Conservation (phyloP, 495 filamentous ascomycete genomes). For the Penicillium taxi region DNA sequence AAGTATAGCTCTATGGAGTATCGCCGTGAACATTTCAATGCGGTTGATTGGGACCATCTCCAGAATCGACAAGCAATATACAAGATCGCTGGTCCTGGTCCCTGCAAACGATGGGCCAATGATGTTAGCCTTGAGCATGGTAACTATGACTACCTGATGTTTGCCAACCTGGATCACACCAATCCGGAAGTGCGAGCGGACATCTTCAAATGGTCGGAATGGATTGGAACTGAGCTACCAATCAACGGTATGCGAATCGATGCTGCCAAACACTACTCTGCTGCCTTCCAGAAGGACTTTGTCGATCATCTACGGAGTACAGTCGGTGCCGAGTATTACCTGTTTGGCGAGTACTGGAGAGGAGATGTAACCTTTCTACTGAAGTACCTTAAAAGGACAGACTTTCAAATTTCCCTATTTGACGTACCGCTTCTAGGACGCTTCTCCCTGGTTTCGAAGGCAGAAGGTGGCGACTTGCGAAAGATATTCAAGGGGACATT, state of each 20-base stretch:
- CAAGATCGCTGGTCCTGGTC: conserved; percentile 52
- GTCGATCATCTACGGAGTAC: conserved; percentile 44
- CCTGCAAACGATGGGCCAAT: conserved; percentile 58
- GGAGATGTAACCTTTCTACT: conserved; percentile 49
- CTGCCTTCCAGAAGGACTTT: conserved; percentile 55
- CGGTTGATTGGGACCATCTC: conserved; percentile 56
- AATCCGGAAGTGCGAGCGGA: conserved; percentile 58
- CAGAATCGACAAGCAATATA: conserved; percentile 56
- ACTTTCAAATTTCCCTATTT: conserved; percentile 56
- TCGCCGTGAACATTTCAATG: conserved; percentile 60
- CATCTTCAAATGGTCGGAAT: conserved; percentile 58
- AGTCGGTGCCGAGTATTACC: conserved; percentile 48
- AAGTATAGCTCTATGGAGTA: conserved; percentile 57
- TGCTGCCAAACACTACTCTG: conserved; percentile 64
- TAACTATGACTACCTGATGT: conserved; percentile 68
- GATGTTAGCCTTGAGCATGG: conserved; percentile 60
- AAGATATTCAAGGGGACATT: conserved; percentile 55
- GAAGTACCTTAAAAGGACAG: conserved; percentile 52
- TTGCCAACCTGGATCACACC: conserved; percentile 58
- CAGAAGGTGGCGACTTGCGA: conserved; percentile 50
- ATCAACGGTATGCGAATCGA: conserved; percentile 64
- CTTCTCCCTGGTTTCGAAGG: conserved; percentile 47
- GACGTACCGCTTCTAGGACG: conserved; percentile 62
- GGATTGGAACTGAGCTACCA: conserved; percentile 52
- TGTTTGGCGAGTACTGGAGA: conserved; percentile 70